A percentile compares a stretch with the other conserved stretches of the same genome.
Conservation (phyloP, 345 rosid species). For the Corymbia maculata region DNA sequence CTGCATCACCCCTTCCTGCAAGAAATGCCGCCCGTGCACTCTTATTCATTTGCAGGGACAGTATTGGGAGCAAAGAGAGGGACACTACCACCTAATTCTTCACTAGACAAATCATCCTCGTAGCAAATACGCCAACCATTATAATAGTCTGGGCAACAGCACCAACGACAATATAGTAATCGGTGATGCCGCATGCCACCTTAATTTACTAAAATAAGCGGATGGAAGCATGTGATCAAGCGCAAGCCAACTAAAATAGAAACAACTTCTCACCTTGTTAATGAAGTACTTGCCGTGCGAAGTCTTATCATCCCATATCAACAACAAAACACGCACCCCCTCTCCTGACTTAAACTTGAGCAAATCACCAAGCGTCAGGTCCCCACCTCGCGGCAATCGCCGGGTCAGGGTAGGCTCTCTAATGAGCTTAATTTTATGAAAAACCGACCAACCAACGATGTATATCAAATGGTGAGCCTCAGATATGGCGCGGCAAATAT, state of each 20-base stretch:
- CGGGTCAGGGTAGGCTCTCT: conserved; percentile 69
- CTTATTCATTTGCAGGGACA: background rate
- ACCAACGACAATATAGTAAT: background rate
- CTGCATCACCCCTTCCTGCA: conserved; percentile 79
- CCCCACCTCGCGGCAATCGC: conserved; percentile 62
- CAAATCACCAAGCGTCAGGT: conserved; percentile 76
- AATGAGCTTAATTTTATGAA: conserved; percentile 61
- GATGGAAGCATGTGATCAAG: background rate
- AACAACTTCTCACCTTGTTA: conserved; percentile 21
- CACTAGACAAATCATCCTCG: background rate
- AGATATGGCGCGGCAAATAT: conserved; percentile 68
- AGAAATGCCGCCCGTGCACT: background rate
- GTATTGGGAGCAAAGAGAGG: background rate
- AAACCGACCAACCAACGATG: conserved; percentile 92
- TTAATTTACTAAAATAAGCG: background rate
- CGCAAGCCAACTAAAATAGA: background rate
- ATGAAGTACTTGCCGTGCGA: conserved; percentile 65
- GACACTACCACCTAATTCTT: background rate
- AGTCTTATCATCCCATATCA: conserved; percentile 93
- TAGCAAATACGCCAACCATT: background rate
- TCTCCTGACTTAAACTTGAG: conserved; percentile 87
- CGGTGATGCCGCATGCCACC: background rate
- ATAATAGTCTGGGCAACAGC: background rate
- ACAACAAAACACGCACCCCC: conserved; percentile 78
- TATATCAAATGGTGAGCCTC: conserved; percentile 97